Evolutionary conservation across 345 rosid species (phyloP).

Genomic region (Eucalyptus marginata): DNA sequence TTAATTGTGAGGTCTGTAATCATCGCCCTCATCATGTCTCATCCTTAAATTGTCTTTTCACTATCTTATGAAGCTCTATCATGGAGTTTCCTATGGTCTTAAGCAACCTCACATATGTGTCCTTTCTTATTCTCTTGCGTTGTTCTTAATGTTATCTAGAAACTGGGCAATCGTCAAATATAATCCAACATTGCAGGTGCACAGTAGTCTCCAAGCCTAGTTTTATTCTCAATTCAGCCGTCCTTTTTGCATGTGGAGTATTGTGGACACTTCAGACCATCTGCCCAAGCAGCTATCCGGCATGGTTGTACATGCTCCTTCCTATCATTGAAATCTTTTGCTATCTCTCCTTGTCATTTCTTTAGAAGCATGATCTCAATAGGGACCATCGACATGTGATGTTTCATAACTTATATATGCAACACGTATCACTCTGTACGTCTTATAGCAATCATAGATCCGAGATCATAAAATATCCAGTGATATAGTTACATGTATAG

Average conservation of each 20-base stretch:
- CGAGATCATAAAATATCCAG: accelerated
- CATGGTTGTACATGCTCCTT: background rate
- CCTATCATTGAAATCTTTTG: background rate
- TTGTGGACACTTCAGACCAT: background rate
- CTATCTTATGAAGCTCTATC: background rate
- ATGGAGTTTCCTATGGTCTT: background rate
- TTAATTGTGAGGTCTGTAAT: background rate
- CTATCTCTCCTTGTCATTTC: background rate
- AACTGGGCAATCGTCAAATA: background rate
- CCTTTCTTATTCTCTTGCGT: background rate
- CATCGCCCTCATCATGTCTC: background rate
- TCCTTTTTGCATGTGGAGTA: background rate
- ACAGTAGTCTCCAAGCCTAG: background rate
- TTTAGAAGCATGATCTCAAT: background rate
- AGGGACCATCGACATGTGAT: background rate
- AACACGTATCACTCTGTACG: accelerated
- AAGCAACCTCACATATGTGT: background rate
- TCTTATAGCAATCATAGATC: background rate
- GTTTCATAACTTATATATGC: background rate
- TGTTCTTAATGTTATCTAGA: background rate
- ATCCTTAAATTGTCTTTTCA: background rate
- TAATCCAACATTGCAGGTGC: background rate
- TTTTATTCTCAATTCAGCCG: background rate
- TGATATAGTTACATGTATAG: accelerated
- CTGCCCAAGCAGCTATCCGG: background rate